A percentile compares a stretch with the other conserved stretches of the same genome.
phyloP scores from a whole-genome alignment of 495 filamentous ascomycete genomes.

The Chaetomium fimeti region DNA sequence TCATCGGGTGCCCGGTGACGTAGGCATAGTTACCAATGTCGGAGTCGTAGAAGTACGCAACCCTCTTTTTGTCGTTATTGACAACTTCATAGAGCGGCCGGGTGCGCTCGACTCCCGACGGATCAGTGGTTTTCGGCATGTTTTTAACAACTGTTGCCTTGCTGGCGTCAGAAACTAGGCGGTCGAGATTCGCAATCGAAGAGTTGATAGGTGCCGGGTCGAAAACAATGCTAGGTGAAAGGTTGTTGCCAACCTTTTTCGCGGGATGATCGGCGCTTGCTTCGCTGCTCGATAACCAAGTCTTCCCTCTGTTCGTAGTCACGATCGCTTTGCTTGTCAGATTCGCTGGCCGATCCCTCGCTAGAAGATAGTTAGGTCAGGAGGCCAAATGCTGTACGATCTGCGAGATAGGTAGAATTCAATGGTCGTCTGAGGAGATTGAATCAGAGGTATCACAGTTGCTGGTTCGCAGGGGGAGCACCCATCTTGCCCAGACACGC shows the following conservation, averaged over 20 bases:
- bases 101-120: conserved; percentile 38
- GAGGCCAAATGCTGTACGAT: not conserved
- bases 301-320: not conserved
- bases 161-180: not conserved
- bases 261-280: not conserved
- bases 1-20: conserved; percentile 98
- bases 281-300: not conserved
- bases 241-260: not conserved
- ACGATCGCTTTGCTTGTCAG: not conserved
- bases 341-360: not conserved
- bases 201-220: not conserved
- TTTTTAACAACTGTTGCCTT: not conserved
- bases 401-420: not conserved
- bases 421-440: not conserved
- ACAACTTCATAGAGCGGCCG: conserved; percentile 34
- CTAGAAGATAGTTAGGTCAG: not conserved
- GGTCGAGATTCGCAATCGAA: not conserved
- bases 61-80: conserved; percentile 58
- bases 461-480: not conserved
- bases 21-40: conserved; percentile 98
- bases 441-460: not conserved
- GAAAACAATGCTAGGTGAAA: not conserved
- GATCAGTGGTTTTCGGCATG: conserved; percentile 33
- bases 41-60: conserved; percentile 96
- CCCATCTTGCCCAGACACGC: too few species aligned